These are phyloP conservation scores for Backusella luteola DNA, from an alignment of 192 early-diverging fungal species.

Conservation along the genomic window DNA sequence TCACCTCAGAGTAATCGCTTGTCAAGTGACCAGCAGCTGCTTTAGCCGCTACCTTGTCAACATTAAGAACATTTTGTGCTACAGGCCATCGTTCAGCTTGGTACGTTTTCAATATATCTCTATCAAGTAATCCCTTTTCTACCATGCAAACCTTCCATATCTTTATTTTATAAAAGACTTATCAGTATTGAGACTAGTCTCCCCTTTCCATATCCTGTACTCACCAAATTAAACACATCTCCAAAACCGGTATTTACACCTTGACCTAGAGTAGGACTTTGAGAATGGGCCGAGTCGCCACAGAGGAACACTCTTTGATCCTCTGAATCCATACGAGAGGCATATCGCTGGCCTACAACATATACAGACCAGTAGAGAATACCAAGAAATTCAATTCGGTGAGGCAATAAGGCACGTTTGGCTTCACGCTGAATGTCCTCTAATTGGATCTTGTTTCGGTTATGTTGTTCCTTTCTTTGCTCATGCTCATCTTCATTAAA, in stretches of 20 bases:
- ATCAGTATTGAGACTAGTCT: not conserved
- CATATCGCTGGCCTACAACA: conserved; percentile 26
- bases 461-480: conserved; percentile 24
- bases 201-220: not conserved
- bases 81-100: conserved; percentile 15
- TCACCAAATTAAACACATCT: conserved; percentile 33
- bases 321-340: conserved; percentile 8
- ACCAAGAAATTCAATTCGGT: conserved; percentile 29
- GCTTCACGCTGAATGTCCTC: conserved; percentile 34
- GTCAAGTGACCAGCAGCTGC: conserved; percentile 9
- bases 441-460: conserved; percentile 31
- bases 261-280: conserved; percentile 34
- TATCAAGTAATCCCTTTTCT: conserved; percentile 9
- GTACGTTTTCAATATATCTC: conserved; percentile 14
- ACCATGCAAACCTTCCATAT: conserved; percentile 31
- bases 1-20: conserved; percentile 5
- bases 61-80: conserved; percentile 21
- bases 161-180: not conserved
- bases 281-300: conserved; percentile 30
- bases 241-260: conserved; percentile 35
- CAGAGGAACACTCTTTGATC: conserved; percentile 18
- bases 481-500: conserved; percentile 27
- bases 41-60: conserved; percentile 28
- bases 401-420: conserved; percentile 25
- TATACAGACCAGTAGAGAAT: conserved; percentile 30